Base-by-base conservation (phyloP, 768 basidiomycete species). In the Scleroderma citrinum region DNA sequence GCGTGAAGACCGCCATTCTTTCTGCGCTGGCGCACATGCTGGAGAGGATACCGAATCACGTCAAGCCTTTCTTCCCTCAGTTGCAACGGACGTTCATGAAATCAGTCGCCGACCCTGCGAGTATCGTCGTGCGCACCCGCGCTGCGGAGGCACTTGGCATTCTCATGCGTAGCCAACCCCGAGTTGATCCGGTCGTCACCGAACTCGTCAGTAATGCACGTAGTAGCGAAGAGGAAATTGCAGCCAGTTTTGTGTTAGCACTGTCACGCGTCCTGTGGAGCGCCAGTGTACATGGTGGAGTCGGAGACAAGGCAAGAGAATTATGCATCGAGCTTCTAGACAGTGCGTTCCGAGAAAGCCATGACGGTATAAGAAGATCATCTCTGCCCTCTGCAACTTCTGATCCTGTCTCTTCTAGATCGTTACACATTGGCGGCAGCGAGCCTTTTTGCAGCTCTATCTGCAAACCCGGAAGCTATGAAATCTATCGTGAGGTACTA, bases 41-140 rank as follows among this genome's bases (percentile, higher is more conserved):
- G 37, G 82, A 83, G 54, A 77, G 80, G 39, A 93, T 96, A 20
- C 93, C 94, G 0, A 72, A 76, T 3, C 89, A 95, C 56, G 92
- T 98, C 57, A 91, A 89, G 65, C 95, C 95, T 3, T 98, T 98
- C 83, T 97, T 97, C 78, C 96, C 95, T 2, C 96, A 98, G 59
- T 70, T 98, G 30, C 95, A 97, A 60, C 81, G 94, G 30, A 97
- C 93, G 0, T 97, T 98, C 60, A 87, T 96, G 63, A 98, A 98
- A 71, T 88, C 92, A 38, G 77, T 87, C 2, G 80, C 85, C 49
- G 94, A 98, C 63, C 67, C 85, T 7, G 75, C 85, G 2, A 91
- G 88, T 53, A 70, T 78, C 1, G 79, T 81, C 14, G 91, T 98
- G 21, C 82, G 95, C 45, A 83, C 75, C 51, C 82, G 82, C 46